Percentiles rank a stretch among this genome's conserved stretches.
These are phyloP conservation scores for Candida gorgasii DNA, from an alignment of 805 yeast genomes.

Conservation along the genomic window DNA sequence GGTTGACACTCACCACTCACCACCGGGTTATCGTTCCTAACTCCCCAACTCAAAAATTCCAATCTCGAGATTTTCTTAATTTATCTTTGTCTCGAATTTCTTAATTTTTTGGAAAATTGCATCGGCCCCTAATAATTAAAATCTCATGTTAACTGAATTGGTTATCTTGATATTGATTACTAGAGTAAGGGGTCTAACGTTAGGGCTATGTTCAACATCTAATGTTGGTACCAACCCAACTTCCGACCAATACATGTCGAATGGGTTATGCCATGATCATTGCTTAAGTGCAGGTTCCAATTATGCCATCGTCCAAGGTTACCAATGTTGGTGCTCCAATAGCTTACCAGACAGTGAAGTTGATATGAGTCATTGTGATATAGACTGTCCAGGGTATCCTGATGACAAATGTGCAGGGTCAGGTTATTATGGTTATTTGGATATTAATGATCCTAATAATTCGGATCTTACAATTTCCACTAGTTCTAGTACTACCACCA, in stretches of 20 bases:
- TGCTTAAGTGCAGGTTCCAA: slow-evolving; percentile 47
- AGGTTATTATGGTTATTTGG: slow-evolving; percentile 56
- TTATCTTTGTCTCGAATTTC: background rate
- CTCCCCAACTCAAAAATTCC: background rate
- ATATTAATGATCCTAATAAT: slow-evolving; percentile 14
- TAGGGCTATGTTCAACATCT: slow-evolving; percentile 25
- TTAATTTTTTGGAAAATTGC: slow-evolving; percentile 1
- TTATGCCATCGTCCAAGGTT: slow-evolving; percentile 54
- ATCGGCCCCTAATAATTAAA: background rate
- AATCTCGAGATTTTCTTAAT: background rate
- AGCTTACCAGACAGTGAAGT: slow-evolving; percentile 46
- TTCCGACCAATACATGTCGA: slow-evolving; percentile 35
- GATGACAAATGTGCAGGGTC: slow-evolving; percentile 43
- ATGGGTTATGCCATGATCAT: slow-evolving; percentile 51
- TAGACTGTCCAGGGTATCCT: slow-evolving; percentile 47
- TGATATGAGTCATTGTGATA: slow-evolving; percentile 32
- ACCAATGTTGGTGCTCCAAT: slow-evolving; percentile 64
- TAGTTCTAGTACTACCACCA: slow-evolving; percentile 11
- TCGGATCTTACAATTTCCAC: slow-evolving; percentile 18
- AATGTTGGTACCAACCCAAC: slow-evolving; percentile 13
- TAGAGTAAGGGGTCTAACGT: slow-evolving; percentile 2
- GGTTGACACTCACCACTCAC: too few relatives aligned
- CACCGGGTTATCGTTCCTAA: too few relatives aligned
- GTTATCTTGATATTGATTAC: background rate
- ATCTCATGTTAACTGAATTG: slow-evolving; percentile 1